A percentile compares a stretch with the other conserved stretches of the same genome.
phyloP scores from a whole-genome alignment of 148 eudicot species.

The Cornus suecica region DNA sequence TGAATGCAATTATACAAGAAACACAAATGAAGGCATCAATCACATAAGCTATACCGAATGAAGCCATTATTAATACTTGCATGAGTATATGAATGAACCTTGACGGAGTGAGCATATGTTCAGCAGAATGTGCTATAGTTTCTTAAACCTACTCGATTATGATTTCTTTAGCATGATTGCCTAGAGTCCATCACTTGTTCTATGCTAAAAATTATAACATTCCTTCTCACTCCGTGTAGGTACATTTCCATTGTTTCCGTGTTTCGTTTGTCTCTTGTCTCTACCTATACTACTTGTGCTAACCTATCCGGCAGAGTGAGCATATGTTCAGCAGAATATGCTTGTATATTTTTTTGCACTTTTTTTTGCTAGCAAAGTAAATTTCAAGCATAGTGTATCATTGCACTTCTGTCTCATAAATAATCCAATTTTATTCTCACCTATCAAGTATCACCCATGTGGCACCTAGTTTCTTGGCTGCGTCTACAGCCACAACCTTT shows the following conservation, averaged over 20 bases:
- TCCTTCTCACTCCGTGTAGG: no score
- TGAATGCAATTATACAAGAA: no score
- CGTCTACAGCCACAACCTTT: constrained; percentile 18
- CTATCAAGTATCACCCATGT: constrained; percentile 38
- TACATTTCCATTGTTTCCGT: no score
- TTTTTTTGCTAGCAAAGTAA: neutral
- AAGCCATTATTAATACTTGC: neutral
- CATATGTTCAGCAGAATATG: no score
- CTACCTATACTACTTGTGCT: no score
- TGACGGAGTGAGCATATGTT: neutral
- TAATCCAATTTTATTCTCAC: neutral
- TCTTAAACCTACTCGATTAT: no score
- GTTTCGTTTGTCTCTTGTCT: no score
- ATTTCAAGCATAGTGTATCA: neutral
- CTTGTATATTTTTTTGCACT: no score
- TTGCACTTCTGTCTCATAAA: neutral
- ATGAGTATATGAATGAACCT: neutral
- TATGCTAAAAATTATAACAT: no score
- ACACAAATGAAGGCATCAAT: neutral
- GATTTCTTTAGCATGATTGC: no score
- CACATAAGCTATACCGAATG: neutral
- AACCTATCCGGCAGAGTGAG: neutral
- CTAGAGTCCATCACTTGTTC: no score
- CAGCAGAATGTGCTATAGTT: no score
- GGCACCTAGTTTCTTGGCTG: constrained; percentile 15